These are phyloP conservation scores for Pyrus communis DNA, from an alignment of 306 rosid genomes.

Conservation along the genomic window DNA sequence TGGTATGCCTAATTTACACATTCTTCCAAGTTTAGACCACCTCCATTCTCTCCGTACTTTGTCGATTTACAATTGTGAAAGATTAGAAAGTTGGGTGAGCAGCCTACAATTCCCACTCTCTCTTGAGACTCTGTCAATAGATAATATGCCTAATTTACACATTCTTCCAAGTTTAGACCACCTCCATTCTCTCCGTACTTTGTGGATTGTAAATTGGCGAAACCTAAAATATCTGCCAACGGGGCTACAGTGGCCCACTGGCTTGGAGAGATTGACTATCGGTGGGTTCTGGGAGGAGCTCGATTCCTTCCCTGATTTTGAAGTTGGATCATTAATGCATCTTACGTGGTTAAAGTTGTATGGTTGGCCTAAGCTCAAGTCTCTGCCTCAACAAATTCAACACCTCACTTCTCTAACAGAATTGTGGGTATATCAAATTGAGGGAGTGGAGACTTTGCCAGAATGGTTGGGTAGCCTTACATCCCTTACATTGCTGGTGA, in stretches of 20 bases:
- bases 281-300: not conserved
- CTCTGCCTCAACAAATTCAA: not conserved
- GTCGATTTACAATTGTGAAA: no score
- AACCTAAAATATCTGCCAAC: no score
- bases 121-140: fast-evolving
- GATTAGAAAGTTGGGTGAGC: no score
- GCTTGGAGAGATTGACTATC: not conserved
- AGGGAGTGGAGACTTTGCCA: not conserved
- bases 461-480: not conserved
- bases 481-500: fast-evolving
- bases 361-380: not conserved
- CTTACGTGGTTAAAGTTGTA: fast-evolving
- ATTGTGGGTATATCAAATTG: fast-evolving
- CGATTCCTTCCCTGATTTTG: not conserved
- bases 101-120: no score
- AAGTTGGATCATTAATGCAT: not conserved
- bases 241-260: no score
- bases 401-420: not conserved
- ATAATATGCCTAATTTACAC: no score
- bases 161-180: no score
- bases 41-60: no score
- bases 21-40: no score
- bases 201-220: no score
- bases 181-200: no score
- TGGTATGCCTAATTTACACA: no score